Base-by-base conservation (phyloP, 768 basidiomycete species). In the Mycena kentingensis region DNA sequence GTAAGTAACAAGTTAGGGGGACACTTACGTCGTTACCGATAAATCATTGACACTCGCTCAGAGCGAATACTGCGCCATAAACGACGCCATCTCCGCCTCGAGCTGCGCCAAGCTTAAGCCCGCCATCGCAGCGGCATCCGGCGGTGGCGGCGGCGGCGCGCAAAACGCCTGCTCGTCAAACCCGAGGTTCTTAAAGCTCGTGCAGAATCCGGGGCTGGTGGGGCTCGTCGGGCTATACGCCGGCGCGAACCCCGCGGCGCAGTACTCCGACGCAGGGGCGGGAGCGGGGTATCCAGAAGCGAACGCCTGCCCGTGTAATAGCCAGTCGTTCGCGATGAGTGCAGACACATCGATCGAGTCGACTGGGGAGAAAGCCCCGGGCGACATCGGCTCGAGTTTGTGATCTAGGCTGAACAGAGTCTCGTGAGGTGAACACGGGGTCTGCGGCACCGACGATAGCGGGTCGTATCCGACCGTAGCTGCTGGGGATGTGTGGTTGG, bases 401-500 rank as follows among this genome's bases (percentile, higher is more conserved):
- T 8, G 18, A 29, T 45, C 41, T 7, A 26, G 34, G 29, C 51
- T 49, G 38, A 51, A 51, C 4, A 49, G 26, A 5, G 58, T 21
- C 41, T 54, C 53, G 28, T 54, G 36, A 6, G 53, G 49, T 8
- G 37, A 16, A 19, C 37, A 39, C 21, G 41, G 41, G 7, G 49
- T 45, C 28, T 48, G 8, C 5, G 58, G 46, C 8, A 54, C 41
- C 45, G 65, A 60, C 31, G n/a, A n/a, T n/a, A 65, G 54, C 11
- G 65, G 63, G 46, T 67, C 64, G 57, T 62, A 65, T 4, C 70
- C 60, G 52, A 68, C 72, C 5, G 63, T 47, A 3, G 68, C 61
- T 7, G 65, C 24, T 2, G 72, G 71, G 6, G 71, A 66, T 2
- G 64, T 49, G 27, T 69, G 60, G 46, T 67, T 73, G 54, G 77